Evolutionary conservation across 371 early-diverging fungal species (phyloP).

Genomic region (Mortierella sp.): DNA sequence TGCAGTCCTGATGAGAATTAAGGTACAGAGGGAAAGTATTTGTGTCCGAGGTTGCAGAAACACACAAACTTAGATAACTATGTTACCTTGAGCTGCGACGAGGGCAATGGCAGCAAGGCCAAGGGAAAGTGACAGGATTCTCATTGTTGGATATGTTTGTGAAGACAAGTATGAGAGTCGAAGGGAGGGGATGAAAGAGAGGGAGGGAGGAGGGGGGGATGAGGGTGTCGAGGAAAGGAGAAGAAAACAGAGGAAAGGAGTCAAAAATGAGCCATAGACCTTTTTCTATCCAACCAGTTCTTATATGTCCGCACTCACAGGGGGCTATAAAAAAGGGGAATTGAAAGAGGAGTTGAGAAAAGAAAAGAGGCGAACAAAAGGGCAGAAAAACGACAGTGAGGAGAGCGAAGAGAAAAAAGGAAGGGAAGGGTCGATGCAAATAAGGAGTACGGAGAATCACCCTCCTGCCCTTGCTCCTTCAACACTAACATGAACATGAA

Average conservation of each 20-base stretch:
- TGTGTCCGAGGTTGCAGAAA: background rate
- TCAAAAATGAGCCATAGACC: background rate
- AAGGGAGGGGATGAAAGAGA: background rate
- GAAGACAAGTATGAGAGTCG: background rate
- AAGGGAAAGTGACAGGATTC: slow-evolving; percentile 18
- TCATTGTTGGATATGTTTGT: slow-evolving; percentile 20
- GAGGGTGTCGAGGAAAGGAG: background rate
- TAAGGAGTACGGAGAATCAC: background rate
- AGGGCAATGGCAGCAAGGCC: slow-evolving; percentile 18
- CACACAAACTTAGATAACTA: too few species aligned
- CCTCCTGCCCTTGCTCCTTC: background rate
- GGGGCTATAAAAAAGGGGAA: background rate
- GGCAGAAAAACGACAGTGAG: background rate
- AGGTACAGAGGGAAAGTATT: background rate
- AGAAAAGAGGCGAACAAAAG: background rate
- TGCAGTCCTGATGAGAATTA: too few species aligned
- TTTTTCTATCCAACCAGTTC: background rate
- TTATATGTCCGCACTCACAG: background rate
- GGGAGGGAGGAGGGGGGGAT: background rate
- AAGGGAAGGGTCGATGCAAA: background rate
- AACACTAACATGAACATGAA: background rate
- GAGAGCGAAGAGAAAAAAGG: background rate
- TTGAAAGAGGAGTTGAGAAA: background rate
- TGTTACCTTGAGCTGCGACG: slow-evolving; percentile 27
- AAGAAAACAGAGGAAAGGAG: background rate